Conservation (phyloP, 768 basidiomycete genomes). For the Collybia sp. region DNA sequence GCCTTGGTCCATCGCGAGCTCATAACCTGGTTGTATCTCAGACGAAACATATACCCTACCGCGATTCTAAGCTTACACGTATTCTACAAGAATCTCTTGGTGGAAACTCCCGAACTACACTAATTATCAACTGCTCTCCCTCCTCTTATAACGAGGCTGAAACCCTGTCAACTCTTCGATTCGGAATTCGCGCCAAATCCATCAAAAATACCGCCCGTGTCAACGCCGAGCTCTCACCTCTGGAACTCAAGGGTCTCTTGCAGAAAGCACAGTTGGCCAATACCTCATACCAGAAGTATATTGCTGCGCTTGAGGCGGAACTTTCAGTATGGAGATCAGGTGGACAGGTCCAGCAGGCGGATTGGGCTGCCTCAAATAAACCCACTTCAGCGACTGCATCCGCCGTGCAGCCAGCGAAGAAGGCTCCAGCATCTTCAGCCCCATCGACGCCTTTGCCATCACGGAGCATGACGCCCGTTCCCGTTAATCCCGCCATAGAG, state of each 20-base stretch:
- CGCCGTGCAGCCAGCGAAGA: slow-evolving; percentile 52
- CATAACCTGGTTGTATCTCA: slow-evolving; percentile 22
- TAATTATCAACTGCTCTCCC: slow-evolving; percentile 99
- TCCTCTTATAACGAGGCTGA: slow-evolving; percentile 97
- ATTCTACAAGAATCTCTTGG: slow-evolving; percentile 98
- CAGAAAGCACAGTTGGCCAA: slow-evolving; percentile 87
- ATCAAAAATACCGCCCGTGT: slow-evolving; percentile 99
- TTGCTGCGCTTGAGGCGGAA: slow-evolving; percentile 88
- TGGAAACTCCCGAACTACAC: slow-evolving; percentile 90
- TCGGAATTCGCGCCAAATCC: slow-evolving; percentile 99
- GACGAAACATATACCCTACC: slow-evolving; percentile 97
- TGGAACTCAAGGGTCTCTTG: slow-evolving; percentile 91
- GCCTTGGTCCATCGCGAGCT: too few relatives aligned
- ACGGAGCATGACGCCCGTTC: slow-evolving; percentile 57
- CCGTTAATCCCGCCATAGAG: slow-evolving; percentile 65
- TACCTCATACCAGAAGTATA: slow-evolving; percentile 79
- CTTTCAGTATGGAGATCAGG: slow-evolving; percentile 86
- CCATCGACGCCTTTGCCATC: slow-evolving; percentile 53
- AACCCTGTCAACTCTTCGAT: slow-evolving; percentile 94
- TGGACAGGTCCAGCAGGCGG: slow-evolving; percentile 73
- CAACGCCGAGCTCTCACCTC: slow-evolving; percentile 94
- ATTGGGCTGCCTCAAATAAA: slow-evolving; percentile 77
- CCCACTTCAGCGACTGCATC: slow-evolving; percentile 40
- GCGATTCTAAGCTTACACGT: slow-evolving; percentile 98
- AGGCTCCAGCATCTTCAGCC: slow-evolving; percentile 59